phyloP scores from a whole-genome alignment of 306 rosid species.

The Rosa persica region DNA sequence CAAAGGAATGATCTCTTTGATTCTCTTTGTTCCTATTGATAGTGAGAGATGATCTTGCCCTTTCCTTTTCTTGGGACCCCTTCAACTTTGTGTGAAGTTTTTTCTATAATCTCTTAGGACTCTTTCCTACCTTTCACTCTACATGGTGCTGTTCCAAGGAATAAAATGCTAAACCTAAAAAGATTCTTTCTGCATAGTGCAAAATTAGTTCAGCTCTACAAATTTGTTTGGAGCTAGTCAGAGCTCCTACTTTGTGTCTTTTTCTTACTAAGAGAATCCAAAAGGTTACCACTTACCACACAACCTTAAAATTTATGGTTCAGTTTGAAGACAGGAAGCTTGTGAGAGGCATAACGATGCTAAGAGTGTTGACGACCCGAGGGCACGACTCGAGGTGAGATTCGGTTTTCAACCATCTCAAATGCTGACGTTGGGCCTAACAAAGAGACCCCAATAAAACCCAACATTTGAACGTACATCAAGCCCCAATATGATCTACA shows the following conservation, averaged over 20 bases:
- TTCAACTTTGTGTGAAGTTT: slow-evolving; percentile 19
- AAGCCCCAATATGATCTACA: not conserved
- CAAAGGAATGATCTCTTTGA: slow-evolving; percentile 58
- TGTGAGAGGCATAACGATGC: not conserved
- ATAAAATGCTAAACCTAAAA: slow-evolving; percentile 7
- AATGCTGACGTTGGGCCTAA: not conserved
- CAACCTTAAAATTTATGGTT: not conserved
- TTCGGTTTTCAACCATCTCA: not conserved
- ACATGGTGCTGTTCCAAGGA: slow-evolving; percentile 32
- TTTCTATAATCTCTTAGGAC: slow-evolving; percentile 18
- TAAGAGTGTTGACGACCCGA: not conserved
- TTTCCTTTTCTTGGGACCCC: slow-evolving; percentile 61
- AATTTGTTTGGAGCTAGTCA: slow-evolving; percentile 18
- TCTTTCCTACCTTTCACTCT: slow-evolving; percentile 31
- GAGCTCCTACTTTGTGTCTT: slow-evolving; percentile 31
- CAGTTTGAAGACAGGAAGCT: not conserved
- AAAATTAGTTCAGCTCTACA: not conserved
- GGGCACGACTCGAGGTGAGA: not conserved
- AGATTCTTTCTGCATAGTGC: slow-evolving; percentile 24
- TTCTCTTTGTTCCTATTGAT: slow-evolving; percentile 59
- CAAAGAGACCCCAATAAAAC: not conserved
- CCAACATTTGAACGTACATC: not conserved
- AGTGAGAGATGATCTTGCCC: slow-evolving; percentile 46
- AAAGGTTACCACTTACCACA: not conserved
- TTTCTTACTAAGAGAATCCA: slow-evolving; percentile 13